Base-by-base conservation (phyloP, 2,329 filamentous ascomycete genomes). In the Colletotrichum lentis region DNA sequence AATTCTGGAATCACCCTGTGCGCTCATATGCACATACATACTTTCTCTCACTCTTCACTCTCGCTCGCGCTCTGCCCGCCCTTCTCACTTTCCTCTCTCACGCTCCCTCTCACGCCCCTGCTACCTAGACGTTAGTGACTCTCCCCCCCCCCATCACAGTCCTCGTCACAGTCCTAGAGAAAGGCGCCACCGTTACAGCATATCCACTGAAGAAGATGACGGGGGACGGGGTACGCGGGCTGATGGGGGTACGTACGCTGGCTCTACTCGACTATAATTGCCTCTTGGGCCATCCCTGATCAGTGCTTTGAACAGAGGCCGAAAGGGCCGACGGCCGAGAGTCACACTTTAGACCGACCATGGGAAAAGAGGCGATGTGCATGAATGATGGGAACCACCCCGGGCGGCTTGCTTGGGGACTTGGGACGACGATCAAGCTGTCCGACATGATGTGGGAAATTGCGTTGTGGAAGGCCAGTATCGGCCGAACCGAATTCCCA, bases 181-280 rank as follows among this genome's bases (percentile, higher is more conserved):
- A 31, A 31, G 27, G 27, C 27, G 27, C 27, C 64, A 55, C 62
- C 64, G 67, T 68, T 59, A 56, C 58, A 70, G 43, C 67, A 64
- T 64, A 64, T 70, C 67, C 67, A 70, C 58, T 66, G 55, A 66
- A 69, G 64, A 67, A 67, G 64, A 64, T 64, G 64, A 67, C 53
- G 60, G 39, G 39, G 60, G 63, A 24, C 24, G 41, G 31, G 49
- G 43, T 31, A 31, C 27, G 27, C 27, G 27, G 27, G 27, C 27
- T 31, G 22, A 10, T 4, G 53, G 43, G 39, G 37, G 22, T 44
- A 27, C 61, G 35, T n/a, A n/a, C n/a, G 35, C 24, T 31, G 27
- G 27, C 20, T 39, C 18, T 39, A 24, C 54, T 55, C 66, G 62
- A 69, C 66, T 66, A 69, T 66, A 69, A 66, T 61, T 69, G 66